Evolutionary conservation across 345 rosid genomes (phyloP), one percentile per base, ranked within the genome.

Genomic region (Microcos paniculata): DNA sequence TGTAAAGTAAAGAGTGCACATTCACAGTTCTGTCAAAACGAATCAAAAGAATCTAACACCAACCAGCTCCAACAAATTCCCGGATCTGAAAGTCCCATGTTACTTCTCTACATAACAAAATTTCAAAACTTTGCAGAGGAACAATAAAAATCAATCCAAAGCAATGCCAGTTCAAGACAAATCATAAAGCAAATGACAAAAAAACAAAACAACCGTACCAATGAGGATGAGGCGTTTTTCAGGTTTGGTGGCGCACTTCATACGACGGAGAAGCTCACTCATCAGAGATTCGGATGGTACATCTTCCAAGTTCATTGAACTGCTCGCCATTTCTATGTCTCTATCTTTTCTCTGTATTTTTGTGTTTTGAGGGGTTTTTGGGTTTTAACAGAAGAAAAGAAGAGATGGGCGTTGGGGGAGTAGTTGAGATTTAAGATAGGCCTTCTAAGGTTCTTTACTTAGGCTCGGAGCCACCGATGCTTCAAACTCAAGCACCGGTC

Each of bases 161-260:
- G 53, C 70, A 49, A 28, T 15, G 30, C 28, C 16, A 30, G 28
- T 4, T 11, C 33, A 56, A 63, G 35, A 51, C 18, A 19, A 9
- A 70, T 21, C 13, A 16, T 67, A 16, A 57, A 31, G 56, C 18
- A 19, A 23, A 45, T 38, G 18, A 16, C 51, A 4, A 9, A 38
- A 62, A n/a, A 21, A n/a, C n/a, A 9, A 21, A 23, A 21, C 8
- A 55, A 55, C 31, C 3, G 26, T 83, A 93, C 99, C 99, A 46
- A 95, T 80, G 86, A 95, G 91, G 72, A 95, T 85, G 89, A 95
- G 94, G 77, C 97, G 98, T 80, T 91, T 93, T 77, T 95, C 97
- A 46, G 99, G 96, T 56, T 90, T 91, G 77, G 96, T 23, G 68
- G 97, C 83, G 81, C 99, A 95, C 74, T 85, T 90, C 94, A 95